Base-by-base conservation (phyloP, 202 grass and related monocot genomes). In the Saccharum hybrid region DNA sequence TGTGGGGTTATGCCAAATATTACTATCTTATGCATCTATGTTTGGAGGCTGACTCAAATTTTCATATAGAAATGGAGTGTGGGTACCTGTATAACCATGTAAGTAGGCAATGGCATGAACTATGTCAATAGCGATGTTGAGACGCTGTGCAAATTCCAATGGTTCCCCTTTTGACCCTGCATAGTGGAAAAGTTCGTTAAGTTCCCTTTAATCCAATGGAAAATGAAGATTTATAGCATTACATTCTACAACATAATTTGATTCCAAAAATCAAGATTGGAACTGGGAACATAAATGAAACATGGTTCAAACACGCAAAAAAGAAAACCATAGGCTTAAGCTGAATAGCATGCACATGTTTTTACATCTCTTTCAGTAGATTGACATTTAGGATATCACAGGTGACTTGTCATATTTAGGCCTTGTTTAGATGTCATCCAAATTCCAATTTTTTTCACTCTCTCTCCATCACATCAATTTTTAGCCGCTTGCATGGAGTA, bases 81-180 rank as follows among this genome's bases (percentile, higher is more conserved):
- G 56, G 56, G 5, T 87, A 93, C 94, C 91, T 93, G 91, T 73
- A 73, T 97, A 93, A 86, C 86, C 87, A 63, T 97, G 94, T 72
- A 97, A 86, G 74, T 97, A 97, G 45, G 94, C 52, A 34, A 98
- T 73, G 11, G 85, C 93, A 86, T 98, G 96, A 89, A 85, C 96
- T 85, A 96, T 83, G 80, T 98, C 93, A 18, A 85, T 92, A 34
- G 87, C 92, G 82, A 98, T 86, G 72, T 92, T 95, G 39, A 98
- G 89, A 77, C 96, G 90, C 5, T 94, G 89, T 57, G 83, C 83
- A 79, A 98, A 75, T 66, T 91, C 91, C 76, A 93, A 80, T 76
- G 81, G 79, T 66, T 78, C 85, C 49, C 87, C 86, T 64, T 76
- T 75, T 56, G 37, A 48, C 16, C 96, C 96, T 98, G 79, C 81